Evolutionary conservation across 2,329 filamentous ascomycete genomes (phyloP).

Genomic region (Penicillium expansum): DNA sequence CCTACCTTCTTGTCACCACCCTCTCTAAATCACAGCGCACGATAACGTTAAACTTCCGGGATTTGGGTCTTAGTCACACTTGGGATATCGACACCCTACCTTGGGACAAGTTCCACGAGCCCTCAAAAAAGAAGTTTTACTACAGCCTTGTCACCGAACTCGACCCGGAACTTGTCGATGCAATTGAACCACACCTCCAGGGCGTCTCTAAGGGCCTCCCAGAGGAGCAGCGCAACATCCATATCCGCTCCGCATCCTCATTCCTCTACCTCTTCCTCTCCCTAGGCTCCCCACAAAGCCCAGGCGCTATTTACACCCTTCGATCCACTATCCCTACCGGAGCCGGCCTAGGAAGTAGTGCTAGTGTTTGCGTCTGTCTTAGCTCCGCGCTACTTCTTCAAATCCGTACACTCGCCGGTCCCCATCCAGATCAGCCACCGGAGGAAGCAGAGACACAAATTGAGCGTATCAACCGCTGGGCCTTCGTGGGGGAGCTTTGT

Average conservation of each 20-base stretch:
- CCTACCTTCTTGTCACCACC: conserved; percentile 92
- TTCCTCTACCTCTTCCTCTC: conserved; percentile 94
- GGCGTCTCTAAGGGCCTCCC: conserved; percentile 65
- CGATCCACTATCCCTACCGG: conserved; percentile 92
- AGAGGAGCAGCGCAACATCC: conserved; percentile 75
- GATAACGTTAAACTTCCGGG: conserved; percentile 83
- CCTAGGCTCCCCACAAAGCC: conserved; percentile 73
- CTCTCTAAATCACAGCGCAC: conserved; percentile 89
- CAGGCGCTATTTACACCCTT: conserved; percentile 82
- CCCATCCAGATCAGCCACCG: conserved; percentile 84
- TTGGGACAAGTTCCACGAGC: conserved; percentile 76
- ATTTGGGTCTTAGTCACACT: conserved; percentile 83
- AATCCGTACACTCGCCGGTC: conserved; percentile 81
- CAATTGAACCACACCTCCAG: conserved; percentile 75
- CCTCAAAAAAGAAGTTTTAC: conserved; percentile 89
- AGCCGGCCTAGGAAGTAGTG: conserved; percentile 87
- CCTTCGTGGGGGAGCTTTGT: conserved; percentile 94
- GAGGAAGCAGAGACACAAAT: conserved; percentile 87
- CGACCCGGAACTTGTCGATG: conserved; percentile 75
- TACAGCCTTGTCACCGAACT: conserved; percentile 83
- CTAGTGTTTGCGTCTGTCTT: conserved; percentile 88
- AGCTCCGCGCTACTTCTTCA: conserved; percentile 81
- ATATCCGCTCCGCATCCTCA: conserved; percentile 73
- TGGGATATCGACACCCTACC: conserved; percentile 94
- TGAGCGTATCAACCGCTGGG: conserved; percentile 96